A percentile compares a stretch with the other conserved stretches of the same genome.
These are phyloP conservation scores for Orbilia ellipsospora DNA, from an alignment of 2,329 filamentous ascomycete species.

Conservation along the genomic window DNA sequence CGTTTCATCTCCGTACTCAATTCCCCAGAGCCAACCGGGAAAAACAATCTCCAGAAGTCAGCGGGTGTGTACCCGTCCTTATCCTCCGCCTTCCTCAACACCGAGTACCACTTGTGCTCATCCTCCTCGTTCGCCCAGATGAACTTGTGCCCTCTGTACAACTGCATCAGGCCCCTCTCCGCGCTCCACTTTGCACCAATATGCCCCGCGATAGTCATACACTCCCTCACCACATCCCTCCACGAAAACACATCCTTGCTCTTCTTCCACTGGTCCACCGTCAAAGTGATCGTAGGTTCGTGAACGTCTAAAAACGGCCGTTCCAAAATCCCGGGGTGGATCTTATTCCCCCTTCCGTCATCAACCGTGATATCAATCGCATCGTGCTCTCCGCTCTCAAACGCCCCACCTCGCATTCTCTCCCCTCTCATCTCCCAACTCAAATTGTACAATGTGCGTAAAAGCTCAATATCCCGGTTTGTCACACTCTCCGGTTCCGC, in stretches of 20 bases:
- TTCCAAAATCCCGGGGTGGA: conserved; percentile 47
- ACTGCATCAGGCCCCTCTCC: conserved; percentile 70
- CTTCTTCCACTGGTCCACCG: conserved; percentile 7
- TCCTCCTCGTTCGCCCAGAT: conserved; percentile 62
- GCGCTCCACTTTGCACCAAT: conserved; percentile 72
- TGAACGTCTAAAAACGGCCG: conserved; percentile 39
- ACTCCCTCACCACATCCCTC: conserved; percentile 37
- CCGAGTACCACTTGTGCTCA: conserved; percentile 64
- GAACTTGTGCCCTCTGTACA: conserved; percentile 67
- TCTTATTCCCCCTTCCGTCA: conserved; percentile 32
- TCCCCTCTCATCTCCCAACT: conserved; percentile 2
- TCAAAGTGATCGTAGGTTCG: conserved; percentile 56
- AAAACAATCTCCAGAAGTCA: conserved; percentile 38
- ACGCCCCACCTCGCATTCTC: background rate
- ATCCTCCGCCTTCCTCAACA: conserved; percentile 25
- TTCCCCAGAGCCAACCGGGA: conserved; percentile 18
- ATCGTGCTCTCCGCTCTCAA: conserved; percentile 1
- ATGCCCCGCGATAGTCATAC: conserved; percentile 73
- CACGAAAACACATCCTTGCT: conserved; percentile 54
- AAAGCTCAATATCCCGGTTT: conserved; percentile 4
- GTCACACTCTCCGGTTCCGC: background rate
- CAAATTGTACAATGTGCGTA: conserved; percentile 30
- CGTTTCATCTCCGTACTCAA: conserved; percentile 5
- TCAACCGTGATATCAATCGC: conserved; percentile 11
- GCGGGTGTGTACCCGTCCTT: conserved; percentile 17